These are phyloP conservation scores for Zygosaccharomyces bailii DNA, from an alignment of 805 yeast species.

Conservation along the genomic window DNA sequence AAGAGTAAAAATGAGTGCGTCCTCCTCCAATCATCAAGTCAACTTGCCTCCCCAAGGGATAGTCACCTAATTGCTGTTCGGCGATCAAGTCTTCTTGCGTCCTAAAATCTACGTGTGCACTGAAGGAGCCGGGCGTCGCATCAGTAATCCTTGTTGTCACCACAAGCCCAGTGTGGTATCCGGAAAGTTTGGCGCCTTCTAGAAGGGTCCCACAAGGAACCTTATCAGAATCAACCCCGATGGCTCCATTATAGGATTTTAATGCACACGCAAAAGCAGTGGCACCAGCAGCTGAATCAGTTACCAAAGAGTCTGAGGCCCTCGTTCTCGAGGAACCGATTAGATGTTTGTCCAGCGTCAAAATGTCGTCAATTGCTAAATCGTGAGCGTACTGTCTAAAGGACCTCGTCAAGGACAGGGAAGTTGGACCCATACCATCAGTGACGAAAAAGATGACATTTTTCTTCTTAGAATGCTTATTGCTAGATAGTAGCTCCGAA, in stretches of 20 bases:
- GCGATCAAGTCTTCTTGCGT: slow-evolving; percentile 83
- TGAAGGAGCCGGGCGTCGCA: slow-evolving; percentile 92
- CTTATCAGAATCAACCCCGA: slow-evolving; percentile 69
- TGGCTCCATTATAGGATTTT: slow-evolving; percentile 86
- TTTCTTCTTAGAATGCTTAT: slow-evolving; percentile 42
- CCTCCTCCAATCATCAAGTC: slow-evolving; percentile 93
- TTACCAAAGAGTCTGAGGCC: slow-evolving; percentile 69
- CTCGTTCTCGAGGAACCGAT: slow-evolving; percentile 85
- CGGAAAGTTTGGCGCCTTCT: slow-evolving; percentile 80
- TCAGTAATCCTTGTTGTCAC: slow-evolving; percentile 91
- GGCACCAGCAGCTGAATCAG: slow-evolving; percentile 98
- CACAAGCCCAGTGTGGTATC: slow-evolving; percentile 82
- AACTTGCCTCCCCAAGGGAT: slow-evolving; percentile 73
- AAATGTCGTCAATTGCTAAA: slow-evolving; percentile 51
- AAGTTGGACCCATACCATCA: slow-evolving; percentile 95
- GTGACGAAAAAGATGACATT: slow-evolving; percentile 85
- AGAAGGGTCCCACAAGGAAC: slow-evolving; percentile 84
- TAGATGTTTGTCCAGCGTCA: slow-evolving; percentile 62
- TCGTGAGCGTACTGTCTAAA: slow-evolving; percentile 53
- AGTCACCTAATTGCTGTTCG: slow-evolving; percentile 77
- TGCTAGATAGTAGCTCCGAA: background rate
- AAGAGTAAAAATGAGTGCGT: slow-evolving; percentile 73
- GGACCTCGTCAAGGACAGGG: slow-evolving; percentile 73
- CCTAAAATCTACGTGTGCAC: slow-evolving; percentile 73
- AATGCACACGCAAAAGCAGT: slow-evolving; percentile 85